Evolutionary conservation across 2,329 filamentous ascomycete genomes (phyloP).

Genomic region (Xylariomycetidae sp.): DNA sequence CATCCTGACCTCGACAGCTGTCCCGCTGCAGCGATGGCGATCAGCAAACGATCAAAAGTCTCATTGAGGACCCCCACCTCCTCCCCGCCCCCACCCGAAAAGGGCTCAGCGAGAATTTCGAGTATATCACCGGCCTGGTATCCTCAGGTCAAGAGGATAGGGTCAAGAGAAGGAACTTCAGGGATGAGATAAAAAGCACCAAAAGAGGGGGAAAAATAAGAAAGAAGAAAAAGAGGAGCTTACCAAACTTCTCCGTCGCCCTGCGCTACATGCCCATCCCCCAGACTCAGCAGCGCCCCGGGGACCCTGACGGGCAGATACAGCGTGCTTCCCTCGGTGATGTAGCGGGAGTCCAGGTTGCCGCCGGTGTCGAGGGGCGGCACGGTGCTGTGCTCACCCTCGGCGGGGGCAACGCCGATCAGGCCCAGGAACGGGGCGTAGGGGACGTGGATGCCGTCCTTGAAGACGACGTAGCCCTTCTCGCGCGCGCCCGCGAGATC

Average conservation of each 20-base stretch:
- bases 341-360: slow-evolving; percentile 50
- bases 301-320: slow-evolving; percentile 45
- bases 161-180: too few species aligned
- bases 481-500: slow-evolving; percentile 29
- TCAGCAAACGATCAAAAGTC: too few species aligned
- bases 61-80: too few species aligned
- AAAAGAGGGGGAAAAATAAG: too few species aligned
- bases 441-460: slow-evolving; percentile 42
- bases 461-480: slow-evolving; percentile 39
- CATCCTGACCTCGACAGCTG: slow-evolving; percentile 52
- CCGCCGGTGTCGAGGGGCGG: slow-evolving; percentile 47
- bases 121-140: too few species aligned
- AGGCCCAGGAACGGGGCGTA: slow-evolving; percentile 48
- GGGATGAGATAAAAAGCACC: too few species aligned
- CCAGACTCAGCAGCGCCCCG: slow-evolving; percentile 49
- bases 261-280: slow-evolving; percentile 50
- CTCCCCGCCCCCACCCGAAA: too few species aligned
- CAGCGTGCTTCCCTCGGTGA: slow-evolving; percentile 40
- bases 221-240: too few species aligned
- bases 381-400: slow-evolving; percentile 43
- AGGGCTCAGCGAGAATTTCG: too few species aligned
- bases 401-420: slow-evolving; percentile 44
- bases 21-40: slow-evolving; percentile 52
- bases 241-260: too few species aligned
- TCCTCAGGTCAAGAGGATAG: too few species aligned